These are phyloP conservation scores for Barnettozyma wickerhamii DNA, from an alignment of 805 yeast genomes.

Conservation along the genomic window DNA sequence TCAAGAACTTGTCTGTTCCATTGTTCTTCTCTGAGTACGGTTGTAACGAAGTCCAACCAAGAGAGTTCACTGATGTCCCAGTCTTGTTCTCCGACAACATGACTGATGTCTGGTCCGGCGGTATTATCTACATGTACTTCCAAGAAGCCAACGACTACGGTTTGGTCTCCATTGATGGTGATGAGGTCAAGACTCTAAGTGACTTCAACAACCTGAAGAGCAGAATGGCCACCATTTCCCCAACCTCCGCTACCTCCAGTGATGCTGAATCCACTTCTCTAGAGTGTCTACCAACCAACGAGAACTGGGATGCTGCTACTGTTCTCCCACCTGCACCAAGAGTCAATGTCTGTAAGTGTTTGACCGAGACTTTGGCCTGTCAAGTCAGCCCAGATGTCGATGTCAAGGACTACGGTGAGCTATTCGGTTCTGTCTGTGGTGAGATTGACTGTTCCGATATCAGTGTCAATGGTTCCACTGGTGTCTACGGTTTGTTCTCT, in stretches of 20 bases:
- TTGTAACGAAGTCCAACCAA: constrained; percentile 69
- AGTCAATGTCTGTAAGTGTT: constrained; percentile 59
- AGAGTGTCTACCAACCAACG: constrained; percentile 47
- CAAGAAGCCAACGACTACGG: constrained; percentile 84
- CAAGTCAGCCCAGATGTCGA: constrained; percentile 50
- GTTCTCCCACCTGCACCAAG: constrained; percentile 78
- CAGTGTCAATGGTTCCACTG: constrained; percentile 54
- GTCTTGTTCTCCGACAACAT: constrained; percentile 62
- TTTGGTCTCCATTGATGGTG: constrained; percentile 52
- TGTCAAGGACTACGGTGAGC: constrained; percentile 50
- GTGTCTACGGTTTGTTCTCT: constrained; percentile 69
- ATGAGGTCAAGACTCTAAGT: constrained; percentile 50
- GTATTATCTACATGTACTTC: constrained; percentile 88
- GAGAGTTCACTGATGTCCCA: constrained; percentile 71
- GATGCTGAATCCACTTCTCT: constrained; percentile 33
- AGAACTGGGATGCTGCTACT: constrained; percentile 64
- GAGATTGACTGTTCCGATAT: constrained; percentile 58
- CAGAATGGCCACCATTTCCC: constrained; percentile 49
- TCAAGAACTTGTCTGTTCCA: constrained; percentile 69
- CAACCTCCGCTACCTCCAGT: constrained; percentile 39
- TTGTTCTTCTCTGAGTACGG: constrained; percentile 88
- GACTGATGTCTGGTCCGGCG: constrained; percentile 94
- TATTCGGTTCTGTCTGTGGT: constrained; percentile 57
- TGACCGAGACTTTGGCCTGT: constrained; percentile 50
- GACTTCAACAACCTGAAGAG: constrained; percentile 57